Evolutionary conservation across 495 filamentous ascomycete species (phyloP).

Genomic region (Penicillium coprophilum): DNA sequence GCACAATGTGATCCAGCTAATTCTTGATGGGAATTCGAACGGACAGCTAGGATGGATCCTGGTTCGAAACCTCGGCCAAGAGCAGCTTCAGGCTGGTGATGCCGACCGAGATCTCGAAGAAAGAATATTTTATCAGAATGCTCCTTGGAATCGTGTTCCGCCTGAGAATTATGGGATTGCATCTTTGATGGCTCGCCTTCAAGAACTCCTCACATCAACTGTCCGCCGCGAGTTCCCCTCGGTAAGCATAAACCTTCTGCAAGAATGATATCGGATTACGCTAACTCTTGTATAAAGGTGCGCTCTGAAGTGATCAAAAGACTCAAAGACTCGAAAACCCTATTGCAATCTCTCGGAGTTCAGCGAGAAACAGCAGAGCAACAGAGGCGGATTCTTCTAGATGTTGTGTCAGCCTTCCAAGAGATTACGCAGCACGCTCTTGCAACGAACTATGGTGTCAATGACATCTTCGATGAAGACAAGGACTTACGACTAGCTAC

Average conservation of each 20-base stretch:
- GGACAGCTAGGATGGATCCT: no score
- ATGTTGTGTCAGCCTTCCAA: constrained; percentile 45
- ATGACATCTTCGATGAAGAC: constrained; percentile 39
- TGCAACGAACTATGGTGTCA: constrained; percentile 42
- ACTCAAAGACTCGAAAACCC: constrained; percentile 31
- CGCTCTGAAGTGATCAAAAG: constrained; percentile 44
- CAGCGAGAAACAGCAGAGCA: constrained; percentile 41
- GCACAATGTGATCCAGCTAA: not conserved
- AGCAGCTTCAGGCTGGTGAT: constrained; percentile 16
- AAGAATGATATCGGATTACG: no score
- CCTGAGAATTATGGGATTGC: constrained; percentile 51
- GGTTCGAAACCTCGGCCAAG: constrained; percentile 38
- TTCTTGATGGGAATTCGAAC: constrained; percentile 28
- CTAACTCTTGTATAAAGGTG: constrained; percentile 28
- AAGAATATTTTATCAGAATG: constrained; percentile 17
- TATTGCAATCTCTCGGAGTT: constrained; percentile 45
- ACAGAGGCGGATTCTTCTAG: constrained; percentile 45
- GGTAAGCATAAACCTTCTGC: constrained; percentile 23
- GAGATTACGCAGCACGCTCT: constrained; percentile 38
- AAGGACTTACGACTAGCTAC: constrained; percentile 45
- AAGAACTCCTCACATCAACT: constrained; percentile 36
- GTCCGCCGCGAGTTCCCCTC: constrained; percentile 54
- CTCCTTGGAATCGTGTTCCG: constrained; percentile 47
- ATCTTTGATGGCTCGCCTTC: constrained; percentile 40
- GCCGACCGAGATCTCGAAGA: constrained; percentile 27